These are phyloP conservation scores for Globisporangium irregulare DNA, from an alignment of 352 stramenopile species.

Conservation along the genomic window DNA sequence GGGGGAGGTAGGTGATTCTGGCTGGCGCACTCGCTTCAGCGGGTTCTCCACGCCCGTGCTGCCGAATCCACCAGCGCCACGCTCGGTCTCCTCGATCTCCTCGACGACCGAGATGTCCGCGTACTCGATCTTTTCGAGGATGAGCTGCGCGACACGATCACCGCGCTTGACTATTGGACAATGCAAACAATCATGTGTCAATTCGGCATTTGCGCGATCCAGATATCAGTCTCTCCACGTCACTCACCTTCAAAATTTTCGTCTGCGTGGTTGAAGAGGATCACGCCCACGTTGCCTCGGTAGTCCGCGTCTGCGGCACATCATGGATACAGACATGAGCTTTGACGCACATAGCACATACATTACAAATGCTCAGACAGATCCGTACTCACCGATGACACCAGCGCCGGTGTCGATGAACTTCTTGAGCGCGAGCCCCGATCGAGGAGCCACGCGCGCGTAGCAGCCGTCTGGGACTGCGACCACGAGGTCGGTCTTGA, in stretches of 20 bases:
- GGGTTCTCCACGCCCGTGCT: slow-evolving; percentile 88
- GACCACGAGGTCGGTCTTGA: slow-evolving; percentile 97
- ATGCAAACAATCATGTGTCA: neutral
- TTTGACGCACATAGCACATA: neutral
- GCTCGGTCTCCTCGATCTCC: slow-evolving; percentile 93
- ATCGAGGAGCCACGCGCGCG: slow-evolving; percentile 85
- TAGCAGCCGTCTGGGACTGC: slow-evolving; percentile 95
- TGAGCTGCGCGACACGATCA: slow-evolving; percentile 97
- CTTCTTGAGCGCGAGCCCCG: slow-evolving; percentile 96
- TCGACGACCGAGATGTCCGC: slow-evolving; percentile 90
- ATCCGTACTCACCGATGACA: slow-evolving; percentile 83
- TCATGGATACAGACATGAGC: neutral
- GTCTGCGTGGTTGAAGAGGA: slow-evolving; percentile 98
- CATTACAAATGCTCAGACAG: neutral
- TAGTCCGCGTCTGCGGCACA: slow-evolving; percentile 92
- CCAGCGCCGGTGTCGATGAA: slow-evolving; percentile 98
- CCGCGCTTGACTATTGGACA: slow-evolving; percentile 78
- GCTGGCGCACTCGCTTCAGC: slow-evolving; percentile 43
- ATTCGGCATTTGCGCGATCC: neutral
- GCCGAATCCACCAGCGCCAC: slow-evolving; percentile 95
- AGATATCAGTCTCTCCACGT: neutral
- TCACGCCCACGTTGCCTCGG: slow-evolving; percentile 96
- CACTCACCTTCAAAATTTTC: slow-evolving; percentile 86
- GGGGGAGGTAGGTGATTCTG: slow-evolving; percentile 11
- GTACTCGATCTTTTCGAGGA: slow-evolving; percentile 95